A percentile compares a stretch with the other conserved stretches of the same genome.
These are phyloP conservation scores for Tetradesmus obliquus DNA, from an alignment of 139 green algal genomes.

Conservation along the genomic window DNA sequence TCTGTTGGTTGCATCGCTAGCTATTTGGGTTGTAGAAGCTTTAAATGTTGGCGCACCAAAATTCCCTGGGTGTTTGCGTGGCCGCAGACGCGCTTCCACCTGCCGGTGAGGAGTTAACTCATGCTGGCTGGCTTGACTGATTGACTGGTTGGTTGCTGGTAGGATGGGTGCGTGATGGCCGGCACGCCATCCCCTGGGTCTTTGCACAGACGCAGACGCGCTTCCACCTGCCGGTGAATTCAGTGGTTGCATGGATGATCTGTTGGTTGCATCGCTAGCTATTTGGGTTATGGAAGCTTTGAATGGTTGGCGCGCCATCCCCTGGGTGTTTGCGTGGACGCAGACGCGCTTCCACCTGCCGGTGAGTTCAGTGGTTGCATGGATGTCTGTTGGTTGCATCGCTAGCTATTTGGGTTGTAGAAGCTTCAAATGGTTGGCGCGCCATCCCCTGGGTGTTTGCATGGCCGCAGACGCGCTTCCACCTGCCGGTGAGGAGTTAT, in stretches of 20 bases:
- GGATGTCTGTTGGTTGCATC: too few species aligned
- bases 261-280: too few species aligned
- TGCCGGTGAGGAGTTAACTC: slow-evolving; percentile 74
- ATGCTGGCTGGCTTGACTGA: neutral
- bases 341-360: slow-evolving; percentile 95
- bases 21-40: too few species aligned
- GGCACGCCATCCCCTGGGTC: slow-evolving; percentile 76
- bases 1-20: too few species aligned
- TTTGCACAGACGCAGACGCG: slow-evolving; percentile 94
- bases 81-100: slow-evolving; percentile 91
- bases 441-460: slow-evolving; percentile 87
- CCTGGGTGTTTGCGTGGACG: slow-evolving; percentile 93
- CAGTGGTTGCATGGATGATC: too few species aligned
- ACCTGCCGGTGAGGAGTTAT: slow-evolving; percentile 76
- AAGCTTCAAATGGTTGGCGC: too few species aligned
- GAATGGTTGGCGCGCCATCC: slow-evolving; percentile 37
- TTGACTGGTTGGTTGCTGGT: neutral
- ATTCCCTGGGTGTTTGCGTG: slow-evolving; percentile 91
- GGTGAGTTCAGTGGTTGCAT: slow-evolving; percentile 15
- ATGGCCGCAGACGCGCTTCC: slow-evolving; percentile 92
- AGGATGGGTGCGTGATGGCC: neutral
- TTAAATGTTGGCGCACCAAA: too few species aligned
- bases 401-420: too few species aligned
- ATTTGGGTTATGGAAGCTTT: too few species aligned
- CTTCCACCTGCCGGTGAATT: slow-evolving; percentile 85